These are phyloP conservation scores for Quercus robur DNA, from an alignment of 306 rosid genomes.

Conservation along the genomic window DNA sequence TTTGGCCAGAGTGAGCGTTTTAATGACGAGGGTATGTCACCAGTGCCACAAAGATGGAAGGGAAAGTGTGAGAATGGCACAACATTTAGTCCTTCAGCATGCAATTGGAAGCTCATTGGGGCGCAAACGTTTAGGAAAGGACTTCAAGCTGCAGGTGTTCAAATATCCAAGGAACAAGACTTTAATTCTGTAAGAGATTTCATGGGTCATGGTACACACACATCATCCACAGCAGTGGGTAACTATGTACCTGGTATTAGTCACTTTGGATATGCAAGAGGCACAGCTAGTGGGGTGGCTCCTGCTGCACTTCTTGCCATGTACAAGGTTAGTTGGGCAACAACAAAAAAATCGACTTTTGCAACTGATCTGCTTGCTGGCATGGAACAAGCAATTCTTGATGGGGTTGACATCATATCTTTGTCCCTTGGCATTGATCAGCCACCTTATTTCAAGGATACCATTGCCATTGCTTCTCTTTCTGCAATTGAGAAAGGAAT, in stretches of 20 bases:
- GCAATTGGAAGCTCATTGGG: conserved; percentile 24
- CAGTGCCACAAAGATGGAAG: conserved; percentile 22
- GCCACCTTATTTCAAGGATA: neutral
- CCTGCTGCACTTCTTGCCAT: conserved; percentile 8
- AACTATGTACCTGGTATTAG: neutral
- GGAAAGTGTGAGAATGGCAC: conserved; percentile 15
- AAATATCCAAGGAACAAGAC: neutral
- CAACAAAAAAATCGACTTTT: neutral
- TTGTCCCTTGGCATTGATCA: neutral
- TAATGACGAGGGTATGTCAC: conserved; percentile 6
- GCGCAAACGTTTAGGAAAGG: conserved; percentile 12
- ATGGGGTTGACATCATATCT: no score
- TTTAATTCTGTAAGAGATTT: conserved; percentile 6
- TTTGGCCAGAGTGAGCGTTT: conserved; percentile 11
- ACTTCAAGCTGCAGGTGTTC: neutral
- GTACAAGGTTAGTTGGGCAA: conserved; percentile 16
- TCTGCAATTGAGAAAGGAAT: neutral
- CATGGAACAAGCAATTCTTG: no score
- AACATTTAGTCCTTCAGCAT: conserved; percentile 7
- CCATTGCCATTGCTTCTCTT: conserved; percentile 3
- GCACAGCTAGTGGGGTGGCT: conserved; percentile 16
- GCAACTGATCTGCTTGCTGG: neutral
- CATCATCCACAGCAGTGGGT: conserved; percentile 16
- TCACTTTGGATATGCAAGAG: conserved; percentile 19
- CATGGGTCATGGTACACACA: conserved; percentile 21